Percentiles rank a stretch among this genome's conserved stretches.
phyloP scores from a whole-genome alignment of 306 rosid species.

The Cicer judaicum region DNA sequence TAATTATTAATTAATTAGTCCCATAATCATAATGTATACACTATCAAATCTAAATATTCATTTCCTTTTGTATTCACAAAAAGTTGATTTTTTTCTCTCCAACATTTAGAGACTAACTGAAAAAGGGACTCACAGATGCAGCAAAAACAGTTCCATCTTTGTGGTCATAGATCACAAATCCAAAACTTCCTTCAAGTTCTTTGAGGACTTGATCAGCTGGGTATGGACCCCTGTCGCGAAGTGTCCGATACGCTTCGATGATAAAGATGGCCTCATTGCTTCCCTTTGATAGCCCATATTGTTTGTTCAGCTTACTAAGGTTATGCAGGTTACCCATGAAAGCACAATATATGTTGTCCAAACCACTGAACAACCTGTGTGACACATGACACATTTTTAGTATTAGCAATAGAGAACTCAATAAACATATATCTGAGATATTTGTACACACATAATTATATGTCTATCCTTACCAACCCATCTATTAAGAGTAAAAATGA shows the following conservation, averaged over 20 bases:
- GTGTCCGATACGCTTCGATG: slow-evolving; percentile 81
- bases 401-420: slow-evolving; percentile 4
- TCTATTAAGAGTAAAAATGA: too few relatives aligned
- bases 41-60: too few relatives aligned
- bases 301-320: slow-evolving; percentile 69
- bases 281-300: slow-evolving; percentile 77
- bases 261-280: slow-evolving; percentile 80
- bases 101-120: not conserved
- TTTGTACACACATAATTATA: too few relatives aligned
- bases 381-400: slow-evolving; percentile 14
- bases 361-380: slow-evolving; percentile 80
- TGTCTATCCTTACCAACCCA: too few relatives aligned
- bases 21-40: not conserved
- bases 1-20: not conserved
- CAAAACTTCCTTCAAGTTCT: slow-evolving; percentile 85
- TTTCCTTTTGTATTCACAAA: too few relatives aligned
- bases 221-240: slow-evolving; percentile 88
- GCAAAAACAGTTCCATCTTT: slow-evolving; percentile 70
- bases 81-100: not conserved
- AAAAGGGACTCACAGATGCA: slow-evolving; percentile 61
- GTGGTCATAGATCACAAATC: slow-evolving; percentile 74
- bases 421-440: not conserved
- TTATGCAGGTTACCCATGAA: slow-evolving; percentile 77
- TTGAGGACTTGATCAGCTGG: slow-evolving; percentile 95
- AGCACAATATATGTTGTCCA: slow-evolving; percentile 77